Evolutionary conservation across 768 basidiomycete genomes (phyloP).

Genomic region (Phylloporus rhodoxanthus): DNA sequence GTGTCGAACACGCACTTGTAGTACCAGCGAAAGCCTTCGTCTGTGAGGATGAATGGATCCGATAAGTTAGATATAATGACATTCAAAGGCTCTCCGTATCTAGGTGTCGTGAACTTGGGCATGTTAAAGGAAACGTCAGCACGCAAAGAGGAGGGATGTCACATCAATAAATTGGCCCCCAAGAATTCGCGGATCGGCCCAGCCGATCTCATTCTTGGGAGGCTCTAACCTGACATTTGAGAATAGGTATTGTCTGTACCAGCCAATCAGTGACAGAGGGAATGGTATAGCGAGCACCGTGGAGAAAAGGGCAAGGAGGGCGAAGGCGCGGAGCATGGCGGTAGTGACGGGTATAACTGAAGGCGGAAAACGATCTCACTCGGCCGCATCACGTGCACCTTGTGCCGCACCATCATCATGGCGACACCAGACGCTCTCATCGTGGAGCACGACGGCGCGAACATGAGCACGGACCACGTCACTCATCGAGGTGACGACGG

Average conservation of each 20-base stretch:
- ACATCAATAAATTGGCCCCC: slow-evolving; percentile 79
- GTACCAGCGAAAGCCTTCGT: slow-evolving; percentile 62
- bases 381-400: slow-evolving; percentile 16
- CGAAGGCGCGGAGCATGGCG: slow-evolving; percentile 13
- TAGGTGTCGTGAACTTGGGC: slow-evolving; percentile 55
- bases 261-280: slow-evolving; percentile 1
- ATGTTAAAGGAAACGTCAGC: not conserved
- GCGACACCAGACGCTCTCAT: slow-evolving; percentile 5
- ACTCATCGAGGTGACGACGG: slow-evolving; percentile 27
- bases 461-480: not conserved
- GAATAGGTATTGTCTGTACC: slow-evolving; percentile 10
- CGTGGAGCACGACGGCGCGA: slow-evolving; percentile 3
- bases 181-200: slow-evolving; percentile 63
- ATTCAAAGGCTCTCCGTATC: slow-evolving; percentile 77
- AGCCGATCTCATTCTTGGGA: slow-evolving; percentile 34
- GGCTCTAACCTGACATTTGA: not conserved
- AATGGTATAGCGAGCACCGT: slow-evolving; percentile 13
- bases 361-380: not conserved
- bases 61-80: slow-evolving; percentile 74
- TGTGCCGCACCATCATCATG: slow-evolving; percentile 11
- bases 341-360: not conserved
- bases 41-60: slow-evolving; percentile 75
- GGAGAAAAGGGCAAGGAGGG: slow-evolving; percentile 11
- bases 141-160: slow-evolving; percentile 20
- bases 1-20: slow-evolving; percentile 44